Evolutionary conservation across 192 early-diverging fungal species (phyloP).

Genomic region (Gaertneriomyces semiglobifer): DNA sequence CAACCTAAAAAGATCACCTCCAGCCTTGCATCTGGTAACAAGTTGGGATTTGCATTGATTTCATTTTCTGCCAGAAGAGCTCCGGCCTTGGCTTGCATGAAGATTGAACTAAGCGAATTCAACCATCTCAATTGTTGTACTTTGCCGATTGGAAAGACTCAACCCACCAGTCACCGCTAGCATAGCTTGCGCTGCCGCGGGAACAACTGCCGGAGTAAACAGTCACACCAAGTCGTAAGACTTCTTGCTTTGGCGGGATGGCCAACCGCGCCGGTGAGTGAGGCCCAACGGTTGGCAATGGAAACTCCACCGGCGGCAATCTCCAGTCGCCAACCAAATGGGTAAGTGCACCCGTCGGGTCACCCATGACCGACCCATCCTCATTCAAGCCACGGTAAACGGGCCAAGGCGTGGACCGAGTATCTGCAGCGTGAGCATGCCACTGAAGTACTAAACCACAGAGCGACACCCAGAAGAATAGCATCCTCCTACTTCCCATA

Average conservation of each 20-base stretch:
- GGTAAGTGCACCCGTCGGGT: not conserved
- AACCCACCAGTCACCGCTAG: not conserved
- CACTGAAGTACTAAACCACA: no score
- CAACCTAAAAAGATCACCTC: slow-evolving; percentile 1
- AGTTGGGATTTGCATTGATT: slow-evolving; percentile 5
- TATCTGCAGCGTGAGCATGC: no score
- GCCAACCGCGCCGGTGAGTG: not conserved
- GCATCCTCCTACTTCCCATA: no score
- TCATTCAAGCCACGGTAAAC: not conserved
- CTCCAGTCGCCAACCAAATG: not conserved
- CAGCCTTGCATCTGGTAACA: not conserved
- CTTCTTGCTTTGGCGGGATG: not conserved
- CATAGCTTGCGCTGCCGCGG: not conserved
- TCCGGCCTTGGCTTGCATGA: not conserved
- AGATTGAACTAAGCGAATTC: not conserved
- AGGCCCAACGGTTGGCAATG: not conserved
- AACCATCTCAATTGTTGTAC: not conserved
- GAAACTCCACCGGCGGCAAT: not conserved
- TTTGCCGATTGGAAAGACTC: not conserved
- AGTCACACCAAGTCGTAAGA: not conserved
- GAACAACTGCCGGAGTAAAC: not conserved
- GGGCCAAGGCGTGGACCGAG: not conserved
- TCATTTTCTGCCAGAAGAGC: slow-evolving; percentile 3
- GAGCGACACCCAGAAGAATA: no score
- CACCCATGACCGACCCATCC: not conserved